These are phyloP conservation scores for Fusarium nematophilum DNA, from an alignment of 2,329 filamentous ascomycete species.

Conservation along the genomic window DNA sequence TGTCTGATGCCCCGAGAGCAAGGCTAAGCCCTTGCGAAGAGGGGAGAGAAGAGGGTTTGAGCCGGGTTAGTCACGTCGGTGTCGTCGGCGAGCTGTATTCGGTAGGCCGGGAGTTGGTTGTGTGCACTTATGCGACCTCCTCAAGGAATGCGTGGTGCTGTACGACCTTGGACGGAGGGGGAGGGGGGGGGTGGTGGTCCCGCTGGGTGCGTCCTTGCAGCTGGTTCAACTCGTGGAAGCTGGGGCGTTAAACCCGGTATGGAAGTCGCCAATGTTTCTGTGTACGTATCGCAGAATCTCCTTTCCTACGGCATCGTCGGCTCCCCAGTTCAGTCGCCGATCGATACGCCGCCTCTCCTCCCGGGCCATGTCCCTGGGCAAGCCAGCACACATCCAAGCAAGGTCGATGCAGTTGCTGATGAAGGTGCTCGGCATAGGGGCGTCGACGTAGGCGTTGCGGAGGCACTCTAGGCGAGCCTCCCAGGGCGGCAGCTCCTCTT, in stretches of 20 bases:
- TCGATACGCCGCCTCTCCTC: conserved; percentile 42
- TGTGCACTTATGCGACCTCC: not conserved
- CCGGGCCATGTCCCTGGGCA: conserved; percentile 47
- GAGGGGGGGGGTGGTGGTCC: not conserved
- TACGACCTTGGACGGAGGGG: not conserved
- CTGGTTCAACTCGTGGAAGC: conserved; percentile 7
- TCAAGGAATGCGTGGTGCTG: not conserved
- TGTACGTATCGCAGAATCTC: conserved; percentile 42
- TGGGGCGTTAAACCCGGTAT: conserved; percentile 19
- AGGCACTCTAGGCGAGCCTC: conserved; percentile 54
- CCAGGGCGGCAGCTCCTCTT: conserved; percentile 51
- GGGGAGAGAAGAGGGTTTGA: not conserved
- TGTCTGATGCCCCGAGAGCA: not conserved
- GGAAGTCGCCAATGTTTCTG: conserved; percentile 33
- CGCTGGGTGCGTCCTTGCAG: not conserved
- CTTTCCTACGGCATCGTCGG: conserved; percentile 38
- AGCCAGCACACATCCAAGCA: conserved; percentile 40
- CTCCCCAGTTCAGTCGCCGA: conserved; percentile 47
- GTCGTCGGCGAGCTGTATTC: conserved; percentile 31
- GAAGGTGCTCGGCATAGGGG: conserved; percentile 43
- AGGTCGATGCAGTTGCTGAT: conserved; percentile 48
- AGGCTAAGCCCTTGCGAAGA: not conserved
- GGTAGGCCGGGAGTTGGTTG: conserved; percentile 24
- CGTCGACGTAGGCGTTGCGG: conserved; percentile 49
- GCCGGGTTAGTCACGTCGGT: conserved; percentile 16